phyloP scores from a whole-genome alignment of 768 basidiomycete species.

The Tulasnella sp. region DNA sequence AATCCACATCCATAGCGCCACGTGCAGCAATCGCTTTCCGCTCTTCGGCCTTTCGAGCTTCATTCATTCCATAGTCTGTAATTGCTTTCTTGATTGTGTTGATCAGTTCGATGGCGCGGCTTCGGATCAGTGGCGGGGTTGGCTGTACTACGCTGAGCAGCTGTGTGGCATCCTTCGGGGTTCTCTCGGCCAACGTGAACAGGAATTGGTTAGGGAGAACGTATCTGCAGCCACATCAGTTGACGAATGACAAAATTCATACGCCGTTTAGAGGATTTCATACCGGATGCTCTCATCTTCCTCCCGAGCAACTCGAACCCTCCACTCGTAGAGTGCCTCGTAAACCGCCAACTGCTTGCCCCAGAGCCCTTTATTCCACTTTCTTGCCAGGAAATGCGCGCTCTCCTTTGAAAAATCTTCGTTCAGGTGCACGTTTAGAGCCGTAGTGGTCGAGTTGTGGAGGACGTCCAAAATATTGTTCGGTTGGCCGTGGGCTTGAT shows the following conservation, averaged over 20 bases:
- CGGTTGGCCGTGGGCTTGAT: slow-evolving; percentile 35
- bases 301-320: slow-evolving; percentile 69
- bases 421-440: slow-evolving; percentile 59
- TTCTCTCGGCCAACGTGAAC: slow-evolving; percentile 66
- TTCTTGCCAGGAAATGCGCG: slow-evolving; percentile 72
- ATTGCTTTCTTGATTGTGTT: slow-evolving; percentile 55
- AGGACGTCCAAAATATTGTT: slow-evolving; percentile 49
- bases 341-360: slow-evolving; percentile 60
- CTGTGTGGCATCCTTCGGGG: slow-evolving; percentile 60
- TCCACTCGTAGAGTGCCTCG: slow-evolving; percentile 71
- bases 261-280: slow-evolving; percentile 32
- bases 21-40: slow-evolving; percentile 32
- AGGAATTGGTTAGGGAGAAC: slow-evolving; percentile 71
- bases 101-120: slow-evolving; percentile 59
- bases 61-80: slow-evolving; percentile 31
- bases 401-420: slow-evolving; percentile 62
- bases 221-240: slow-evolving; percentile 45
- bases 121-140: slow-evolving; percentile 60
- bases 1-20: slow-evolving; percentile 24
- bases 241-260: neutral
- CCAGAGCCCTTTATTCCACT: slow-evolving; percentile 67
- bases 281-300: slow-evolving; percentile 84
- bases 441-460: slow-evolving; percentile 69
- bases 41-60: slow-evolving; percentile 21
- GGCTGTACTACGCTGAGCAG: slow-evolving; percentile 57